Evolutionary conservation across 1,284 basidiomycete species (phyloP).

Genomic region (Polyporus tsugae): DNA sequence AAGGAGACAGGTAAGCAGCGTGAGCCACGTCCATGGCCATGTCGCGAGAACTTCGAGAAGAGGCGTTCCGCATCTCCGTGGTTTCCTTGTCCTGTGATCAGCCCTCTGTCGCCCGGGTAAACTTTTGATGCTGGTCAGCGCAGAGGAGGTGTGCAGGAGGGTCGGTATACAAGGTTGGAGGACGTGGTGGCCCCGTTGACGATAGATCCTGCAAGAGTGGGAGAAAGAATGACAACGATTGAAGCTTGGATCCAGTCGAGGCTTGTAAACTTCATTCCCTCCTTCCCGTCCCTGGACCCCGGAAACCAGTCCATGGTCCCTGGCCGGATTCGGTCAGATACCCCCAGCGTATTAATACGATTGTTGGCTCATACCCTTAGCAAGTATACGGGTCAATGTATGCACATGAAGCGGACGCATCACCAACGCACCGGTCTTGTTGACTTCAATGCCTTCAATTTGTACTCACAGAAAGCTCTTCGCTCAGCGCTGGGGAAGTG

Average conservation of each 20-base stretch:
- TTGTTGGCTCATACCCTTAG: too few species aligned
- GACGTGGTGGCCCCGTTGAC: conserved; percentile 1
- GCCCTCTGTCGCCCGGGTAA: neutral
- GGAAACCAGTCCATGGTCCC: neutral
- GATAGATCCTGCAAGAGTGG: neutral
- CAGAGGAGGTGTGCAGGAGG: neutral
- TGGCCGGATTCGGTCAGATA: too few species aligned
- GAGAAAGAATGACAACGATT: neutral
- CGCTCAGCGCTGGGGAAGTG: too few species aligned
- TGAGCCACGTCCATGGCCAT: neutral
- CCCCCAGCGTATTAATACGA: too few species aligned
- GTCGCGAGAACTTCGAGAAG: conserved; percentile 24
- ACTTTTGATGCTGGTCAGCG: conserved; percentile 11
- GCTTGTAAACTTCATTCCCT: neutral
- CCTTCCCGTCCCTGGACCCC: neutral
- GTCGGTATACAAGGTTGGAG: neutral
- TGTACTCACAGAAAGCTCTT: too few species aligned
- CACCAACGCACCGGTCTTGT: too few species aligned
- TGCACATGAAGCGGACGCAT: too few species aligned
- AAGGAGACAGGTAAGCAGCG: conserved; percentile 1
- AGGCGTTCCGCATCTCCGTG: conserved; percentile 32
- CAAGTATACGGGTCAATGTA: too few species aligned
- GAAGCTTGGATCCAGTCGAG: neutral
- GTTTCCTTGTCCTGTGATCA: conserved; percentile 31
- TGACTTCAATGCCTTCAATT: too few species aligned